Base-by-base conservation (phyloP, 2,329 filamentous ascomycete species). In the Phymatotrichopsis omnivora region DNA sequence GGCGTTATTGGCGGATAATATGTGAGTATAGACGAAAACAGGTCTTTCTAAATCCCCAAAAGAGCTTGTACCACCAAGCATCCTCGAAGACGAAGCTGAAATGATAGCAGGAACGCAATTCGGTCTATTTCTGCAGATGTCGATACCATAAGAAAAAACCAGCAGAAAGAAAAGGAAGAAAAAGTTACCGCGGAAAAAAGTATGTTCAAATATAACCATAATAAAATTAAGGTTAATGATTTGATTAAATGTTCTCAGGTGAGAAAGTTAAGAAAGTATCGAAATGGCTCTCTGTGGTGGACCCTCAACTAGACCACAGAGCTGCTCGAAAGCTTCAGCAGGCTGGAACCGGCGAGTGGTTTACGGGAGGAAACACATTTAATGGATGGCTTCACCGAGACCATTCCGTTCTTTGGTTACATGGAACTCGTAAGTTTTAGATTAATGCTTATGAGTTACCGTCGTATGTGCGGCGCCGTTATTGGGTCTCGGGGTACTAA, bases 351-450 rank as follows among this genome's bases (percentile, higher is more conserved):
- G 45, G 45, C 1, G 20, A 7, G 17, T 49, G 45, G 42, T 24
- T 49, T 27, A 34, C 29, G 5, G 34, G 17, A 23, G 32, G 32
- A 8, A 11, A 35, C 1, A 22, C 4, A 8, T 47, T 49, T n/a
- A 11, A 24, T 5, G n/a, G 32, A 6, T 49, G 45, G 45, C 17
- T 25, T 1, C 10, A 7, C 4, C 7, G 5, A 1, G 6, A 33
- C 6, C 16, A 40, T 7, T 46, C 33, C 7, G 46, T 46, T 39
- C 32, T 49, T 10, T 49, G 45, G 45, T 5, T 49, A 11, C n/a
- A 49, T 10, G 45, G 41, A 3, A 46, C 29, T 16, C 32, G 45
- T 49, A 28, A 17, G 42, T 45, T 6, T 22, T 30, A 20, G 7
- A 28, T 23, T 20, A 33, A 8, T 20, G 24, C 31, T 37, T 6